Conservation (phyloP, 2,329 filamentous ascomycete genomes). For the Penicillium sp. region DNA sequence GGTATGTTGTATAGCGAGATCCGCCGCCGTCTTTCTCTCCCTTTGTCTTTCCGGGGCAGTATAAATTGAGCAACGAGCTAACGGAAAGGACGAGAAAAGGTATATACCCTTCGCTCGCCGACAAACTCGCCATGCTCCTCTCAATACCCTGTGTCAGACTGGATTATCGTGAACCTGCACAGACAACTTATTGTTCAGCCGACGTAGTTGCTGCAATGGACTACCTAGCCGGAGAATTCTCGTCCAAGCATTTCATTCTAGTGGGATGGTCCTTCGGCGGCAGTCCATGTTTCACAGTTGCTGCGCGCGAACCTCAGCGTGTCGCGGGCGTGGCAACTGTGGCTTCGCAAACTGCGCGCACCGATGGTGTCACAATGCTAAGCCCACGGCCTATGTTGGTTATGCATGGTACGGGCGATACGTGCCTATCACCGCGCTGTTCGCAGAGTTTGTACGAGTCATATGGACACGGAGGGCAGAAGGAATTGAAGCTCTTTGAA, state of each 20-base stretch:
- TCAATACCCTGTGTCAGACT: slow-evolving; percentile 39
- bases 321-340: slow-evolving; percentile 37
- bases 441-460: slow-evolving; percentile 32
- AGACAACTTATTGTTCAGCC: slow-evolving; percentile 31
- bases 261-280: slow-evolving; percentile 44
- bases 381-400: slow-evolving; percentile 35
- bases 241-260: slow-evolving; percentile 34
- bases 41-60: not conserved
- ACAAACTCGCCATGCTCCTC: slow-evolving; percentile 38
- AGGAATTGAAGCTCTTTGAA: slow-evolving; percentile 37
- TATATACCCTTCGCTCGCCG: slow-evolving; percentile 38
- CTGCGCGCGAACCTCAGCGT: slow-evolving; percentile 26
- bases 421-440: slow-evolving; percentile 30
- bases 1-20: slow-evolving; percentile 22
- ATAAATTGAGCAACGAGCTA: not conserved
- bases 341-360: slow-evolving; percentile 37
- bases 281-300: slow-evolving; percentile 39
- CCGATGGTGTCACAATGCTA: slow-evolving; percentile 29
- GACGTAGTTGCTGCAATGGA: slow-evolving; percentile 37
- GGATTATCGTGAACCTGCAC: slow-evolving; percentile 38
- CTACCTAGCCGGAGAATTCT: slow-evolving; percentile 29
- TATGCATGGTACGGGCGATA: slow-evolving; percentile 38
- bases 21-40: not conserved
- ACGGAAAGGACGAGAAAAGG: slow-evolving; percentile 12
- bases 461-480: slow-evolving; percentile 32